Evolutionary conservation across 1,284 basidiomycete genomes (phyloP).

Genomic region (Cystobasidium slooffiae): DNA sequence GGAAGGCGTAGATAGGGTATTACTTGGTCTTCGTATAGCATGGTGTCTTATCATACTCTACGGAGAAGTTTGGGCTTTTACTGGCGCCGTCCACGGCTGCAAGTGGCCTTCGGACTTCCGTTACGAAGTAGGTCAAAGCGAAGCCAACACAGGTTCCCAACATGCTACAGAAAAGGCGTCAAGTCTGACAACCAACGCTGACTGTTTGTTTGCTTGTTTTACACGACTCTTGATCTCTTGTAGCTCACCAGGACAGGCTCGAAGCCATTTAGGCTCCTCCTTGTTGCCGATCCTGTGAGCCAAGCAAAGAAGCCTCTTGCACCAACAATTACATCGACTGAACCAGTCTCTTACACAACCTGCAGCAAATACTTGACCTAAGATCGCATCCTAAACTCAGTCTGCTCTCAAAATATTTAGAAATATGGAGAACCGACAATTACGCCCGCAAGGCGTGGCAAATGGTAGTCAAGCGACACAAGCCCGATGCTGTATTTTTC

Average conservation of each 20-base stretch:
- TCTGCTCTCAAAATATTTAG: slow-evolving; percentile 57
- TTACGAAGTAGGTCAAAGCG: slow-evolving; percentile 53
- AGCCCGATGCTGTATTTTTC: slow-evolving; percentile 74
- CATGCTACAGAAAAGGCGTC: background rate
- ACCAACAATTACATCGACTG: background rate
- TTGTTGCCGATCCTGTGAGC: slow-evolving; percentile 69
- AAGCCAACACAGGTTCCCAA: background rate
- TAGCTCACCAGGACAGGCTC: slow-evolving; percentile 42
- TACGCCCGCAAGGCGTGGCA: slow-evolving; percentile 78
- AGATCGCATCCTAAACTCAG: slow-evolving; percentile 60
- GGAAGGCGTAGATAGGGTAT: slow-evolving; percentile 14
- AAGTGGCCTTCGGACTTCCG: slow-evolving; percentile 62
- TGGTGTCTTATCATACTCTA: slow-evolving; percentile 36
- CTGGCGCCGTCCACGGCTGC: slow-evolving; percentile 59
- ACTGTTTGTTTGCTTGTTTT: background rate
- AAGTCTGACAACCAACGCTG: background rate
- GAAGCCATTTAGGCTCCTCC: slow-evolving; percentile 67
- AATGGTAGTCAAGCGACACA: slow-evolving; percentile 63
- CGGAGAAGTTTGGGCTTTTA: slow-evolving; percentile 35
- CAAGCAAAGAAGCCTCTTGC: too few relatives aligned
- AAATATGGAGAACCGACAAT: slow-evolving; percentile 63
- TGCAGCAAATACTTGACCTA: slow-evolving; percentile 67
- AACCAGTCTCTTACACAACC: too few relatives aligned
- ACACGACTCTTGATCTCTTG: background rate
- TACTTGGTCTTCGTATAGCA: slow-evolving; percentile 11